A percentile compares a stretch with the other conserved stretches of the same genome.
Conservation (phyloP, 306 rosid genomes). For the Cyclanthera cordifolia region DNA sequence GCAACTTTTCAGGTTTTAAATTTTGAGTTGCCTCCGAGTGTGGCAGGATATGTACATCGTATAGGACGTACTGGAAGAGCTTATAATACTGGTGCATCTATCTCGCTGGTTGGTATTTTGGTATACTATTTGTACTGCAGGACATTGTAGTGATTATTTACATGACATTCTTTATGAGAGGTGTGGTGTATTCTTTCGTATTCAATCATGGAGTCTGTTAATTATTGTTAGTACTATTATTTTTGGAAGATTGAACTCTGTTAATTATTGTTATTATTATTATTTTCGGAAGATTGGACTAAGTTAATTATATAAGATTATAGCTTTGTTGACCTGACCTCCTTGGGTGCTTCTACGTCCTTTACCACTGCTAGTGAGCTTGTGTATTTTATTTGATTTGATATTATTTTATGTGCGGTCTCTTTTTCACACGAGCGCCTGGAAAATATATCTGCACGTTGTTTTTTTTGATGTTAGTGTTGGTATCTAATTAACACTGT, state of each 20-base stretch:
- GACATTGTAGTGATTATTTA: background rate
- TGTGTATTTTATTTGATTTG: no score
- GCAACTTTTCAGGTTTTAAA: constrained; percentile 61
- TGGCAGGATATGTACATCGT: constrained; percentile 72
- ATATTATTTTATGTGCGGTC: background rate
- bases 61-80: constrained; percentile 99
- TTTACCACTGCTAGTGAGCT: no score
- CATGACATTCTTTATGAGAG: background rate
- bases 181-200: no score
- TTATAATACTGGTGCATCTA: constrained; percentile 66
- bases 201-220: no score
- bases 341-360: no score
- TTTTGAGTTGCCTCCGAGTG: constrained; percentile 75
- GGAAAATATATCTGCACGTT: background rate
- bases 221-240: no score
- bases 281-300: no score
- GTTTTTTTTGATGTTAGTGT: background rate
- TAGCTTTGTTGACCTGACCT: no score
- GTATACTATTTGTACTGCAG: background rate
- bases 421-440: background rate
- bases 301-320: no score
- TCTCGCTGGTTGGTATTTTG: constrained; percentile 67
- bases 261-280: no score
- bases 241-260: no score
- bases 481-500: background rate